Conservation (phyloP, 805 yeast genomes). For the Lachancea mirantina region DNA sequence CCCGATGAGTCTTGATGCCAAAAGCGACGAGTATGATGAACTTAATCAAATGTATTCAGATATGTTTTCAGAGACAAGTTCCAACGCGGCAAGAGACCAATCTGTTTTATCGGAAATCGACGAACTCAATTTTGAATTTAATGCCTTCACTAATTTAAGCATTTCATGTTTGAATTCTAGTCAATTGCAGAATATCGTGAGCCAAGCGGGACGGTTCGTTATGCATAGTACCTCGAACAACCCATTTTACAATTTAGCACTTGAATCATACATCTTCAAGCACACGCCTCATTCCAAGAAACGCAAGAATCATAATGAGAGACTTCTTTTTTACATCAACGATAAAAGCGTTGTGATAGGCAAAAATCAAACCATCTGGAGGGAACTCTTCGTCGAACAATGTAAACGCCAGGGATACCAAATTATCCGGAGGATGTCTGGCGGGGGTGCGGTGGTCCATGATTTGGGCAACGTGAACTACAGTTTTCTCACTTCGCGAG, state of each 20-base stretch:
- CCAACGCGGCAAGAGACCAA: constrained; percentile 1
- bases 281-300: constrained; percentile 43
- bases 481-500: constrained; percentile 66
- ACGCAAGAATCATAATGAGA: constrained; percentile 30
- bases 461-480: constrained; percentile 85
- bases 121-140: constrained; percentile 31
- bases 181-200: constrained; percentile 21
- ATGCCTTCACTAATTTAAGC: constrained; percentile 23
- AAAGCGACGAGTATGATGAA: constrained; percentile 26
- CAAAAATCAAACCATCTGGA: constrained; percentile 93
- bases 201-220: constrained; percentile 47
- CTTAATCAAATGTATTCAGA: constrained; percentile 32
- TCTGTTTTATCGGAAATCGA: constrained; percentile 24
- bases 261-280: constrained; percentile 72
- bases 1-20: constrained; percentile 18
- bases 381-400: constrained; percentile 62
- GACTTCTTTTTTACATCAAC: constrained; percentile 70
- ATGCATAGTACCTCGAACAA: constrained; percentile 44
- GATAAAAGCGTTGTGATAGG: constrained; percentile 88
- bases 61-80: constrained; percentile 23
- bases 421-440: constrained; percentile 70
- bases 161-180: constrained; percentile 9
- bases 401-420: constrained; percentile 50
- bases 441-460: constrained; percentile 97
- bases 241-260: constrained; percentile 71